Conservation (phyloP, 441 rosid species). For the Euphorbia celastroides region DNA sequence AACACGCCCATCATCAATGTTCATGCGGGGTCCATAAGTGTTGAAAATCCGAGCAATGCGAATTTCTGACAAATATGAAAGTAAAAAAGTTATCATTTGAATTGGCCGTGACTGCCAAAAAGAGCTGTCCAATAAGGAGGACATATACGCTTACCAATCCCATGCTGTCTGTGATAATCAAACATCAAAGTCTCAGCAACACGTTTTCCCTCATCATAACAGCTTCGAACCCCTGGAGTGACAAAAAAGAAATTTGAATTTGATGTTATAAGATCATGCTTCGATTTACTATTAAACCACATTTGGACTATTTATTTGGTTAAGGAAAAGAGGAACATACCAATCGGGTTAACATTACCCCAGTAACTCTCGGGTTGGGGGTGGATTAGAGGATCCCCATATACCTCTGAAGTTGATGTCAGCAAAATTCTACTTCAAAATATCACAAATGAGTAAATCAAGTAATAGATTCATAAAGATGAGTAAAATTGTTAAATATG, state of each 20-base stretch:
- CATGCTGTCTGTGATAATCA: constrained; percentile 99
- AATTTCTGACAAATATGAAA: constrained; percentile 49
- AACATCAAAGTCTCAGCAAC: constrained; percentile 98
- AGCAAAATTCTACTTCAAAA: constrained; percentile 61
- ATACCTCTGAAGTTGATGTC: constrained; percentile 97
- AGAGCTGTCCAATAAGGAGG: too few species aligned
- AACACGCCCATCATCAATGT: constrained; percentile 98
- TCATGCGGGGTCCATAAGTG: constrained; percentile 98
- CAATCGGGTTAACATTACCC: constrained; percentile 99
- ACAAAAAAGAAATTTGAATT: background rate
- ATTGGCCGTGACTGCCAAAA: too few species aligned
- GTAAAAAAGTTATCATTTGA: too few species aligned
- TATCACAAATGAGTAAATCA: constrained; percentile 2
- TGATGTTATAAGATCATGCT: too few species aligned
- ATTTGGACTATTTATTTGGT: too few species aligned
- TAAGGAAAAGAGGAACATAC: constrained; percentile 30
- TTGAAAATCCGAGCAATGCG: constrained; percentile 96
- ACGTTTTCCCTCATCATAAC: constrained; percentile 97
- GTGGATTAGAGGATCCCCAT: constrained; percentile 96
- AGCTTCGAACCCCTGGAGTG: constrained; percentile 67
- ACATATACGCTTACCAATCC: constrained; percentile 58
- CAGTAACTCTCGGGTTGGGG: constrained; percentile 90
- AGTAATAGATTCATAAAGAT: too few species aligned
- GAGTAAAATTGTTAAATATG: too few species aligned
- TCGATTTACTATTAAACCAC: too few species aligned